These are phyloP conservation scores for Cyclospora cayetanensis DNA, from an alignment of 169 alveolate genomes.

Conservation along the genomic window DNA sequence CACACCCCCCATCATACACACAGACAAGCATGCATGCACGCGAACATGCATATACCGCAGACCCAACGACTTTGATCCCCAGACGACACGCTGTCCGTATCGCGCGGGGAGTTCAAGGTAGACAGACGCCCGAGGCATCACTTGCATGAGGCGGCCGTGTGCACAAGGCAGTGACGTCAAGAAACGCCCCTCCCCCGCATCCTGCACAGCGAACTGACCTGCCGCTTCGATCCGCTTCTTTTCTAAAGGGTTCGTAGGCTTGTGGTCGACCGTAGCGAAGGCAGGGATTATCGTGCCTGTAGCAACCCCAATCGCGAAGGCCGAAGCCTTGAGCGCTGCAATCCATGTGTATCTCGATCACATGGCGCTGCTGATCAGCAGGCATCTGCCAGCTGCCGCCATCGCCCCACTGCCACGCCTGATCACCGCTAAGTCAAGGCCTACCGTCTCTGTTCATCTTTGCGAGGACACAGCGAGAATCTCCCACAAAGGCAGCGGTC, in stretches of 20 bases:
- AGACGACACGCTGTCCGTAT: neutral
- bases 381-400: too few species aligned
- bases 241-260: constrained; percentile 83
- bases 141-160: neutral
- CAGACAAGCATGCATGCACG: too few species aligned
- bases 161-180: neutral
- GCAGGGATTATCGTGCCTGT: neutral
- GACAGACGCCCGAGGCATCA: neutral
- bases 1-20: neutral
- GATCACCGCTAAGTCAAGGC: neutral
- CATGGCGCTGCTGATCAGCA: too few species aligned
- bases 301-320: neutral
- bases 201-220: constrained; percentile 73
- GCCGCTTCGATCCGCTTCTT: constrained; percentile 75
- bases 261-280: constrained; percentile 81
- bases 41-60: too few species aligned
- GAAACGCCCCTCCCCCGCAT: neutral
- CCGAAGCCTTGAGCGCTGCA: neutral
- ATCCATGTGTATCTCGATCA: too few species aligned
- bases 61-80: too few species aligned
- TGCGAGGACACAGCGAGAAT: constrained; percentile 78
- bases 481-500: constrained; percentile 77
- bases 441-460: neutral
- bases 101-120: neutral
- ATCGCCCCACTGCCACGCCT: too few species aligned